Percentiles rank a stretch among this genome's conserved stretches.
Conservation (phyloP, 352 stramenopile species). For the Phytophthora cactorum region DNA sequence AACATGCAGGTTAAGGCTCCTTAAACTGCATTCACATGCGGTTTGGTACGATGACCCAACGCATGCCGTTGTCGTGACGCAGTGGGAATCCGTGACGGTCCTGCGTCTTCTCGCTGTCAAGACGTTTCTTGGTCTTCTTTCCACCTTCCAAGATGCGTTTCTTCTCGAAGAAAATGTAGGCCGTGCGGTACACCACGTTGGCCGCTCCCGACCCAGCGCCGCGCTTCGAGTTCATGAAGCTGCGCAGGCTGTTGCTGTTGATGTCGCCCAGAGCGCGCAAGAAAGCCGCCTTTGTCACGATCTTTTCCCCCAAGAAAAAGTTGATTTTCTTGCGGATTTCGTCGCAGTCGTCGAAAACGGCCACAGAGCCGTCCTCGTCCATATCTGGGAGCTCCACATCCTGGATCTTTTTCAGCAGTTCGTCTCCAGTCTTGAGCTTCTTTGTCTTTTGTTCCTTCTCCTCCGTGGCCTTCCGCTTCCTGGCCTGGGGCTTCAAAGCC, state of each 20-base stretch:
- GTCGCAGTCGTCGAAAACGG: constrained; percentile 66
- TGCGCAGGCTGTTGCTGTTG: constrained; percentile 58
- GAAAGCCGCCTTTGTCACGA: constrained; percentile 47
- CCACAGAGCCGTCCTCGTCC: constrained; percentile 40
- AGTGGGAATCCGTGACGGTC: constrained; percentile 15
- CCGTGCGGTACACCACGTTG: constrained; percentile 55
- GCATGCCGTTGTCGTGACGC: constrained; percentile 32
- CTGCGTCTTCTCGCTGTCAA: constrained; percentile 38
- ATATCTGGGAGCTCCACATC: constrained; percentile 35
- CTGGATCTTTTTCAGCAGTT: constrained; percentile 44
- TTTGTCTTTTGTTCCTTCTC: constrained; percentile 36
- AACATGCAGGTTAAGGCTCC: constrained; percentile 4
- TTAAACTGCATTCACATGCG: not conserved
- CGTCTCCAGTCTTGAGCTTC: constrained; percentile 37
- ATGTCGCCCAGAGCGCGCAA: constrained; percentile 41
- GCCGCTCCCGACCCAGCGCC: constrained; percentile 54
- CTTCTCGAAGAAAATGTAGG: constrained; percentile 69
- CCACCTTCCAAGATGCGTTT: constrained; percentile 47
- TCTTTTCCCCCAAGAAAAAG: constrained; percentile 44
- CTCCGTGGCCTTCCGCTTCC: constrained; percentile 32
- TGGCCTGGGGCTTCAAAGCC: constrained; percentile 17
- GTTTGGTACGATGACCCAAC: constrained; percentile 14
- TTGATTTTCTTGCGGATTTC: constrained; percentile 59
- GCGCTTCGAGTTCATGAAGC: constrained; percentile 48
- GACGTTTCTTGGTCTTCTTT: constrained; percentile 53